A percentile compares a stretch with the other conserved stretches of the same genome.
phyloP scores from a whole-genome alignment of 179 eudicot species.

The Vitellaria paradoxa region DNA sequence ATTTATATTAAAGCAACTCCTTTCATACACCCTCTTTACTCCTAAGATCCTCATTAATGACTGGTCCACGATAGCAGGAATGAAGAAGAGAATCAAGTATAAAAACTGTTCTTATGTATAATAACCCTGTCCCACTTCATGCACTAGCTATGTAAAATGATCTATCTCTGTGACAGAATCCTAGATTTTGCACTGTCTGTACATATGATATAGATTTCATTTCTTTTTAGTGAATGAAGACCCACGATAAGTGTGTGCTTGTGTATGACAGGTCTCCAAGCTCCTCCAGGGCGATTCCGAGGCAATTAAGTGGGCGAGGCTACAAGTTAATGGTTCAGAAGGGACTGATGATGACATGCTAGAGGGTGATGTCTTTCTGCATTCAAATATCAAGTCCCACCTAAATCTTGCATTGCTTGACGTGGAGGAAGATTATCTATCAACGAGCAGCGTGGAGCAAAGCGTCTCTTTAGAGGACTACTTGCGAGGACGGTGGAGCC shows the following conservation, averaged over 20 bases:
- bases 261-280: conserved; percentile 57
- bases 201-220: too few species aligned
- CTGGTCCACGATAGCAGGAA: too few species aligned
- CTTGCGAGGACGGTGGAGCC: conserved; percentile 82
- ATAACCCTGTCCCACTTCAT: too few species aligned
- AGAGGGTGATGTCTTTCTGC: conserved; percentile 59
- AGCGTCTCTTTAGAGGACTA: conserved; percentile 77
- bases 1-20: too few species aligned
- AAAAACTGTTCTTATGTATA: too few species aligned
- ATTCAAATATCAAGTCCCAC: conserved; percentile 65
- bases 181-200: too few species aligned
- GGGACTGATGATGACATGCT: conserved; percentile 28
- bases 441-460: conserved; percentile 75
- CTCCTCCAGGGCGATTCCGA: conserved; percentile 75
- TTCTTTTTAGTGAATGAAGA: too few species aligned
- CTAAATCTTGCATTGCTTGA: conserved; percentile 82
- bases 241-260: background rate
- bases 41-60: too few species aligned
- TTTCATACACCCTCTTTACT: too few species aligned
- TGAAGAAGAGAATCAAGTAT: too few species aligned
- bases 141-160: too few species aligned
- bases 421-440: conserved; percentile 73
- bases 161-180: too few species aligned
- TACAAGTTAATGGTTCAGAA: conserved; percentile 48
- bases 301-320: conserved; percentile 63